Evolutionary conservation across 2,329 filamentous ascomycete species (phyloP).

Genomic region (Shiraia bambusicola): DNA sequence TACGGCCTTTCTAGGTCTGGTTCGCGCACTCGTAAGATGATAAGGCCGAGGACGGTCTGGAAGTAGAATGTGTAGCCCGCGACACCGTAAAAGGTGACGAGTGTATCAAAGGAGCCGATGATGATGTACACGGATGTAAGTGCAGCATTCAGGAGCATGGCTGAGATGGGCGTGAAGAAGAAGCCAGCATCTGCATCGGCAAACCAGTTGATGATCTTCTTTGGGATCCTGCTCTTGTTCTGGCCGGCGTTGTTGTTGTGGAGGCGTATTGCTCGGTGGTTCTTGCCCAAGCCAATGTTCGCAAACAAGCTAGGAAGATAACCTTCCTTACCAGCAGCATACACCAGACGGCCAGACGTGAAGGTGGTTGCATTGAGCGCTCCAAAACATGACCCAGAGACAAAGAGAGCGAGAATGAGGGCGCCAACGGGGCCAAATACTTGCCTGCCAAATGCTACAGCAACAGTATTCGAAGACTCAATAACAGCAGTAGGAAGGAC

Average conservation of each 20-base stretch:
- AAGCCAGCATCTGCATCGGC: conserved; percentile 71
- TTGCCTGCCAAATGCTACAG: conserved; percentile 85
- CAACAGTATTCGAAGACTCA: conserved; percentile 90
- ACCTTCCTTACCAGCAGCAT: conserved; percentile 91
- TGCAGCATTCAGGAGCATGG: conserved; percentile 76
- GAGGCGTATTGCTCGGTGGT: conserved; percentile 40
- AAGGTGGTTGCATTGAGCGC: conserved; percentile 94
- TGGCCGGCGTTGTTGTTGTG: conserved; percentile 25
- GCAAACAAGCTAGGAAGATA: conserved; percentile 86
- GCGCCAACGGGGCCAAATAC: conserved; percentile 85
- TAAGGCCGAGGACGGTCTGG: conserved; percentile 87
- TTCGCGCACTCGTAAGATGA: conserved; percentile 84
- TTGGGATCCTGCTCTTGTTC: conserved; percentile 21
- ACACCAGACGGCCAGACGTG: conserved; percentile 87
- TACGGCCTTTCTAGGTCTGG: conserved; percentile 88
- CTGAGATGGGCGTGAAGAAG: conserved; percentile 92
- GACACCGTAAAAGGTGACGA: conserved; percentile 96
- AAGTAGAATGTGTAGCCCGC: conserved; percentile 98
- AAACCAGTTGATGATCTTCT: conserved; percentile 32
- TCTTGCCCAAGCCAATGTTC: conserved; percentile 68
- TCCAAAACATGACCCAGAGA: conserved; percentile 89
- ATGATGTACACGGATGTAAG: conserved; percentile 77
- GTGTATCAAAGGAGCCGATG: conserved; percentile 85
- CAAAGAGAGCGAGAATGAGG: conserved; percentile 81
- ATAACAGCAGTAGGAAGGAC: conserved; percentile 80